Evolutionary conservation across 2,329 filamentous ascomycete species (phyloP).

Genomic region (Akanthomyces muscarius): DNA sequence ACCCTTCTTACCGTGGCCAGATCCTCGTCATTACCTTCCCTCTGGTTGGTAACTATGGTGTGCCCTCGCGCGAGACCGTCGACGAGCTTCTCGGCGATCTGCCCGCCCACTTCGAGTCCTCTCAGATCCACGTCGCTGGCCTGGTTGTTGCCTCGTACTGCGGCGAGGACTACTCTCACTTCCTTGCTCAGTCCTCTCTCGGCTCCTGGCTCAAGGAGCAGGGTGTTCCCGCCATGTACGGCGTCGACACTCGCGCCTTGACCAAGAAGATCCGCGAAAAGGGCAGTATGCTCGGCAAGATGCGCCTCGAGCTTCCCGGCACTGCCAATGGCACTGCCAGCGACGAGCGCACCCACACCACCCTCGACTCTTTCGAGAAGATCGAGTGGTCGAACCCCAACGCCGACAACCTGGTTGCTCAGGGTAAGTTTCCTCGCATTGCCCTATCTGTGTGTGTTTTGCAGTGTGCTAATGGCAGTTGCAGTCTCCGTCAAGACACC

Average conservation of each 20-base stretch:
- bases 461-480: conserved; percentile 36
- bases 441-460: conserved; percentile 11
- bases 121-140: conserved; percentile 88
- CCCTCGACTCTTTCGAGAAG: conserved; percentile 60
- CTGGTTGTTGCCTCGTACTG: conserved; percentile 88
- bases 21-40: conserved; percentile 97
- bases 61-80: conserved; percentile 78
- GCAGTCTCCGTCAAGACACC: conserved; percentile 85
- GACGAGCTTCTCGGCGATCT: conserved; percentile 82
- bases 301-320: conserved; percentile 64
- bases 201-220: conserved; percentile 96
- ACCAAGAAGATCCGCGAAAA: conserved; percentile 93
- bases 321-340: conserved; percentile 39
- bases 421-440: conserved; percentile 63
- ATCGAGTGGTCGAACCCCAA: conserved; percentile 92
- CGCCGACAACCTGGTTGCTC: conserved; percentile 83
- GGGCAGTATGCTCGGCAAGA: conserved; percentile 91
- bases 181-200: conserved; percentile 83
- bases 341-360: conserved; percentile 23
- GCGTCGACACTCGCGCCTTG: conserved; percentile 86
- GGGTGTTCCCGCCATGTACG: conserved; percentile 88
- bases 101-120: conserved; percentile 89
- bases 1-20: conserved; percentile 85
- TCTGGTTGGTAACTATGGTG: conserved; percentile 94
- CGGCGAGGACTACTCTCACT: conserved; percentile 93